These are phyloP conservation scores for Dioszegia hungarica DNA, from an alignment of 768 basidiomycete genomes.

Conservation along the genomic window DNA sequence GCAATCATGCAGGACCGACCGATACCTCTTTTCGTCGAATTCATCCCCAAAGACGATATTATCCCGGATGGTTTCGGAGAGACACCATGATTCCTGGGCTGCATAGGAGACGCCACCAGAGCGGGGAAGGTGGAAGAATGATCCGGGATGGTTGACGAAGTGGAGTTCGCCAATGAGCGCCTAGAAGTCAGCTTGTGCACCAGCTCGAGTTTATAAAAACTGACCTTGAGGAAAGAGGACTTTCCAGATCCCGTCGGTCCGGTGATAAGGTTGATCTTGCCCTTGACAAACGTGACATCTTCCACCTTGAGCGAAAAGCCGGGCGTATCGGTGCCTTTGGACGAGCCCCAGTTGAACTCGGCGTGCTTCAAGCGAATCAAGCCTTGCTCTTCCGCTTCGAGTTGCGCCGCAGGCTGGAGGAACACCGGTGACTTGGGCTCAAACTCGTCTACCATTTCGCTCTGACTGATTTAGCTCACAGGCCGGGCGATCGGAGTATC, in stretches of 20 bases:
- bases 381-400: conserved; percentile 36
- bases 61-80: conserved; percentile 60
- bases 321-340: conserved; percentile 48
- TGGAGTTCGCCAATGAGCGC: conserved; percentile 52
- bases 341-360: conserved; percentile 45
- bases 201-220: neutral
- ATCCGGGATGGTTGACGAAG: conserved; percentile 51
- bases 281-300: conserved; percentile 47
- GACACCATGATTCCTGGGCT: conserved; percentile 80
- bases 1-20: conserved; percentile 48
- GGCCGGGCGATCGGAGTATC: conserved; percentile 36
- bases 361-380: conserved; percentile 45
- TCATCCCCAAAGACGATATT: conserved; percentile 56
- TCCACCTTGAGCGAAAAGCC: conserved; percentile 48
- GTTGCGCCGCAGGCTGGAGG: conserved; percentile 20
- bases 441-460: conserved; percentile 45
- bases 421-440: conserved; percentile 12
- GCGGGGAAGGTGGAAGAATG: conserved; percentile 68
- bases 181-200: conserved; percentile 15
- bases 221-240: conserved; percentile 39
- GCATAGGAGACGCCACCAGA: conserved; percentile 69
- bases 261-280: conserved; percentile 49
- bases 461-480: conserved; percentile 43
- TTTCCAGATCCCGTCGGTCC: conserved; percentile 51
- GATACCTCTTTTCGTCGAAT: conserved; percentile 53